Evolutionary conservation across 495 filamentous ascomycete genomes (phyloP), one percentile per base, ranked within the genome.

Genomic region (Cetradonia linearis): DNA sequence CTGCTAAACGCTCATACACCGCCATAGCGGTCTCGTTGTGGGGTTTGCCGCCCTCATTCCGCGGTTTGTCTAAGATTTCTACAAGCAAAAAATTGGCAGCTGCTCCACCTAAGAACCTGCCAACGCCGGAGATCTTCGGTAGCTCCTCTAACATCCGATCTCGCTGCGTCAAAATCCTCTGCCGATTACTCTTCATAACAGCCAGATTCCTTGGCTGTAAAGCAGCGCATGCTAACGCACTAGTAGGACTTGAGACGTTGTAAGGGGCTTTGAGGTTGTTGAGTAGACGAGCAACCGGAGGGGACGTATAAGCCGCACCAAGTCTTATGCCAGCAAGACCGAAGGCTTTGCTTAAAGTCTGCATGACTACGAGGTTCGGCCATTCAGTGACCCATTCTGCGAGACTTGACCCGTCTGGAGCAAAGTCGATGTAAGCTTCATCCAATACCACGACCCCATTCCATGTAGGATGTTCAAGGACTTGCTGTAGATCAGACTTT

Each of bases 361-460:
- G 93, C 91, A 96, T 93, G 38, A 98, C 90, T 25, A 96, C 91
- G 13, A 98, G 77, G 69, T 97, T 98, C n/a, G 92, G 91, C 83
- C 85, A 94, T 67, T 94, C 90, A 18, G 76, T 78, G 10, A 93
- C 92, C 88, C 87, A 95, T 70, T 95, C 87, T n/a, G 93, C 93
- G 20, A 96, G 78, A 69, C 83, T 88, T 36, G 86, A 81, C 25
- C 83, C 85, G 44, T 87, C 81, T 0, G 86, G 81, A 20, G 94
- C 84, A 65, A 97, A 98, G 71, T 98, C 93, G 62, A 98, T 83
- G 72, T 98, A 98, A 34, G 93, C 93, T 74, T 98, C 93, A 71
- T 98, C 94, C 44, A 98, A 76, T 20, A 95, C 82, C 5, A 97
- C 85, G 9, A 98, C 78, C 14, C 93, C 94, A 72, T 98, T 97